Conservation (phyloP, 2,329 filamentous ascomycete genomes). For the Pseudogymnoascus sp. region DNA sequence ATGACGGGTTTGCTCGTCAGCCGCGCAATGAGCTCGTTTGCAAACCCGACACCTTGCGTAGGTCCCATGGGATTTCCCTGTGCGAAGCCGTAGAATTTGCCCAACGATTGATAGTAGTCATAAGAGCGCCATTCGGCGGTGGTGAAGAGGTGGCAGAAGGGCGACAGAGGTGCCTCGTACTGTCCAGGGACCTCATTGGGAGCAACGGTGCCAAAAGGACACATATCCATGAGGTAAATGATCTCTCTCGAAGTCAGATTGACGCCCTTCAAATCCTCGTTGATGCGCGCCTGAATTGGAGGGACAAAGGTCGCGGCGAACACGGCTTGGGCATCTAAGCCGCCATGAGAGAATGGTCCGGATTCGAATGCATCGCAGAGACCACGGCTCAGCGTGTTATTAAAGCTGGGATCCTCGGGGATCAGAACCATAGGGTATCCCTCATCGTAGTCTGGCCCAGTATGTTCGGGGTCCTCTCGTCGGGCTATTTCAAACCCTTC, state of each 20-base stretch:
- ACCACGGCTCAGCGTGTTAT: conserved; percentile 76
- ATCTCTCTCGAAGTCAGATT: conserved; percentile 56
- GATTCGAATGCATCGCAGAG: conserved; percentile 64
- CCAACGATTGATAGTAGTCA: conserved; percentile 70
- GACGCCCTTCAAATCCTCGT: conserved; percentile 57
- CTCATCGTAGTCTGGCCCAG: conserved; percentile 33
- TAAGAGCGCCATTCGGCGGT: conserved; percentile 66
- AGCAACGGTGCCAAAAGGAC: conserved; percentile 75
- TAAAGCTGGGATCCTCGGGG: conserved; percentile 55
- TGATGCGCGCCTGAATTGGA: conserved; percentile 60
- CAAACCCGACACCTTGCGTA: conserved; percentile 79
- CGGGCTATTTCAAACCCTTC: conserved; percentile 56
- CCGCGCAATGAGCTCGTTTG: conserved; percentile 79
- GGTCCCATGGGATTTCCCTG: conserved; percentile 70
- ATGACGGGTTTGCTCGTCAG: conserved; percentile 59
- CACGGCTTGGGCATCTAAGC: conserved; percentile 40
- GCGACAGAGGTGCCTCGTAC: conserved; percentile 51
- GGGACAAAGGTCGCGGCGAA: conserved; percentile 60
- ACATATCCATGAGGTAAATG: conserved; percentile 77
- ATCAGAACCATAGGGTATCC: conserved; percentile 56
- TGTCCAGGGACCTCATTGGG: conserved; percentile 48
- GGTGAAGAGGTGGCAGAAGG: conserved; percentile 71
- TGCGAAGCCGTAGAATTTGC: conserved; percentile 78
- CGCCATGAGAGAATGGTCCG: conserved; percentile 41
- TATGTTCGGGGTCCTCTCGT: conserved; percentile 31